Evolutionary conservation across 2,329 filamentous ascomycete genomes (phyloP), one percentile per base, ranked within the genome.

Genomic region (Aureobasidium subglaciale): DNA sequence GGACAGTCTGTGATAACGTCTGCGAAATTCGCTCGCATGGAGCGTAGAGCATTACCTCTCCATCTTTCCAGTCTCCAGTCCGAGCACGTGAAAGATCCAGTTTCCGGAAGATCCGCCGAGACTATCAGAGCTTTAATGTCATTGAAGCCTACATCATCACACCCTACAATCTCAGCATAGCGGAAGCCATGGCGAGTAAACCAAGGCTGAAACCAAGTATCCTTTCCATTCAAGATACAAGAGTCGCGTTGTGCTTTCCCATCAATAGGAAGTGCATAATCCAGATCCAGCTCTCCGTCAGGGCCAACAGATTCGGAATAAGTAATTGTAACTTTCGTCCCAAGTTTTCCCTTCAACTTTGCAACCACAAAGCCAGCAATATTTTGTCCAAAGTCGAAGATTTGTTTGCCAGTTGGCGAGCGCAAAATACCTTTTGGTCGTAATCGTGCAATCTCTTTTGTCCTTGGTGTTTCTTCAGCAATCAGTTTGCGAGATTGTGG

Each of bases 361-460:
- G 38, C 50, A 43, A 43, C 38, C 18, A 54, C 50, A 13, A 25
- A 54, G 13, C 50, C 50, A 27, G 50, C 50, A 9, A 54, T 38
- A 11, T 54, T 54, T 27, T 54, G 13, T 11, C 50, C 50, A 35
- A 54, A 54, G 29, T 54, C 50, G 24, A 54, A 54, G 38, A 54
- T 54, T 27, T 54, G 50, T 11, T 54, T 54, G 29, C 50, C 50
- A 3, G 37, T 24, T 6, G 50, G 50, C 10, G 50, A 43, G 5
- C 50, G 37, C 5, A 54, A 10, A 20, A 54, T 43, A 8, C 50
- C 50, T 24, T 54, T 54, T 16, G 50, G 50, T 27, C 50, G 50
- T 20, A 43, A 10, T 20, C 30, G 7, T 15, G 27, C 37, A 18
- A 54, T 42, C 15, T 43, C 50, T 13, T 54, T 54, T 34, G 37